These are phyloP conservation scores for Xylaria sp. DNA, from an alignment of 2,329 filamentous ascomycete species.

Conservation along the genomic window DNA sequence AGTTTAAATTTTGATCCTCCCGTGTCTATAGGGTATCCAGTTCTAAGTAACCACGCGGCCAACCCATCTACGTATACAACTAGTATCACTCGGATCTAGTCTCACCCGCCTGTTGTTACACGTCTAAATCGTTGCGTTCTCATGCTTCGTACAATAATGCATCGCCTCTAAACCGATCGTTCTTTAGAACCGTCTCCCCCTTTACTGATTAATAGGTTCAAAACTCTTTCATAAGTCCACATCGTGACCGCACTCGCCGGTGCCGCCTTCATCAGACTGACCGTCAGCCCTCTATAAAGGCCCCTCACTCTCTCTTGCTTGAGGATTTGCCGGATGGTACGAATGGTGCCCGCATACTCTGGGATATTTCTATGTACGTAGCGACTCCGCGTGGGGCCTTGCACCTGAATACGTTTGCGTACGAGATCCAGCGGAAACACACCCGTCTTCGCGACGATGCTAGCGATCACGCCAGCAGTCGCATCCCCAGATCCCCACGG, in stretches of 20 bases:
- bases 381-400: slow-evolving; percentile 81
- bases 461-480: slow-evolving; percentile 80
- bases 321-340: slow-evolving; percentile 75
- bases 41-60: slow-evolving; percentile 13
- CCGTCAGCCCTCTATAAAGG: slow-evolving; percentile 86
- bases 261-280: slow-evolving; percentile 91
- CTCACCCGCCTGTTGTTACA: slow-evolving; percentile 8
- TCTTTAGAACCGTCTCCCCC: slow-evolving; percentile 49
- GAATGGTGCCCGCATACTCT: slow-evolving; percentile 75
- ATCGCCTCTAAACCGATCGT: slow-evolving; percentile 19
- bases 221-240: slow-evolving; percentile 88
- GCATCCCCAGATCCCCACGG: slow-evolving; percentile 85
- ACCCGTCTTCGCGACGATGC: slow-evolving; percentile 83
- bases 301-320: slow-evolving; percentile 79
- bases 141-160: slow-evolving; percentile 20
- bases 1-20: slow-evolving; percentile 15
- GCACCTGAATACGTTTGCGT: slow-evolving; percentile 91
- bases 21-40: slow-evolving; percentile 39
- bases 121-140: slow-evolving; percentile 7
- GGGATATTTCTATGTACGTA: slow-evolving; percentile 93
- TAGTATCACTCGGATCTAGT: background rate
- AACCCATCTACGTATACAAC: slow-evolving; percentile 26
- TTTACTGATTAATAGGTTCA: slow-evolving; percentile 65
- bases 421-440: slow-evolving; percentile 95
- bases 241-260: slow-evolving; percentile 93